These are phyloP conservation scores for Melanogaster broomeanus DNA, from an alignment of 768 basidiomycete genomes.

Conservation along the genomic window DNA sequence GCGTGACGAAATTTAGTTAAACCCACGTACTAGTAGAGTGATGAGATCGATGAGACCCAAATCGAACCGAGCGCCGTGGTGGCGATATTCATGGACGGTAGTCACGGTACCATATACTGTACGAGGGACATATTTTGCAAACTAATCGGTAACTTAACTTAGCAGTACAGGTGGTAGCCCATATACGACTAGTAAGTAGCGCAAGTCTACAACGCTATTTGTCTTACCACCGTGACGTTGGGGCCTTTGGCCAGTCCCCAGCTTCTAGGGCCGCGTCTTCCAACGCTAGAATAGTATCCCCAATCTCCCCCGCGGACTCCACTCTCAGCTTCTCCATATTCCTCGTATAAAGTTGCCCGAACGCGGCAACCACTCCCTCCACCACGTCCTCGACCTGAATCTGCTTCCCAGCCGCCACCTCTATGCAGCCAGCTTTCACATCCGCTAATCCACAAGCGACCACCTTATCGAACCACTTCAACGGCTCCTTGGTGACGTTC, in stretches of 20 bases:
- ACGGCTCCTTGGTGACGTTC: conserved; percentile 83
- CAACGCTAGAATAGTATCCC: conserved; percentile 45
- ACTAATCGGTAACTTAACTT: too few relatives aligned
- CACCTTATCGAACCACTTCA: conserved; percentile 83
- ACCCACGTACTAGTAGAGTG: too few relatives aligned
- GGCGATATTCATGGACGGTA: too few relatives aligned
- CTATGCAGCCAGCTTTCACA: conserved; percentile 76
- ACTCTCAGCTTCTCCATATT: conserved; percentile 47
- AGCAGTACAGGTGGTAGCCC: too few relatives aligned
- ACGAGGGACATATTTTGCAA: too few relatives aligned
- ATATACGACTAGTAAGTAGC: neutral
- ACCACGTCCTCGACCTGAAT: conserved; percentile 54
- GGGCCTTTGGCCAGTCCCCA: conserved; percentile 41
- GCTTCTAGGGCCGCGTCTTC: conserved; percentile 46
- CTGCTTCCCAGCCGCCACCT: conserved; percentile 40
- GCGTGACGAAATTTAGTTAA: too few relatives aligned
- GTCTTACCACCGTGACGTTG: conserved; percentile 10
- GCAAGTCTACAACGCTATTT: neutral
- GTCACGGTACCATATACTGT: too few relatives aligned
- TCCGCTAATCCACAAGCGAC: conserved; percentile 90
- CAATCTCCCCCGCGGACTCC: conserved; percentile 46
- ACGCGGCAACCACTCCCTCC: conserved; percentile 46
- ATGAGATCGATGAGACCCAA: too few relatives aligned
- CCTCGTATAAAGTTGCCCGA: conserved; percentile 50
- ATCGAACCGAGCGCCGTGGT: too few relatives aligned